These are phyloP conservation scores for Nitzschia inconspicua DNA, from an alignment of 108 stramenopile species.

Conservation along the genomic window DNA sequence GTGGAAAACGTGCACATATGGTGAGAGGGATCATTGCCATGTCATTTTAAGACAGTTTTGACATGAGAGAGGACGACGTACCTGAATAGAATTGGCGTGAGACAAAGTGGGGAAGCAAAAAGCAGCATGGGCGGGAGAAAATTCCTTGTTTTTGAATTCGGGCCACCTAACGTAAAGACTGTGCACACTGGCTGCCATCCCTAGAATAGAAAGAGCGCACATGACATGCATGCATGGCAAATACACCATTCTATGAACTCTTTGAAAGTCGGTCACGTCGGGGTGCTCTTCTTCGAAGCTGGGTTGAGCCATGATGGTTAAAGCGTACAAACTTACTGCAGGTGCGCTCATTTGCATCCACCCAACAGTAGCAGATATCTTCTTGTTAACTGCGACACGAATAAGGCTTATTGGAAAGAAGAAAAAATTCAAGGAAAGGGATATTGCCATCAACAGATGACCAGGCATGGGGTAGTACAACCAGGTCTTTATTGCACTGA, in stretches of 20 bases:
- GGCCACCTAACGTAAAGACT: conserved; percentile 52
- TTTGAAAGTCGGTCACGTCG: conserved; percentile 64
- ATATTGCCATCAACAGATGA: conserved; percentile 59
- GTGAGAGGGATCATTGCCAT: neutral
- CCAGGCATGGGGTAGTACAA: conserved; percentile 64
- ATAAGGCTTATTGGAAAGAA: conserved; percentile 73
- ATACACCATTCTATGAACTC: conserved; percentile 66
- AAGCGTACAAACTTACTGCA: conserved; percentile 54
- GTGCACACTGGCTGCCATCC: conserved; percentile 62
- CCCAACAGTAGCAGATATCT: conserved; percentile 70
- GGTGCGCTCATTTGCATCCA: conserved; percentile 84
- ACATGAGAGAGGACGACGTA: neutral
- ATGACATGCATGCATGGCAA: conserved; percentile 70
- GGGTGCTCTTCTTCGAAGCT: conserved; percentile 75
- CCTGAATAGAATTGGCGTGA: conserved; percentile 74
- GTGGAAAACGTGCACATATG: neutral
- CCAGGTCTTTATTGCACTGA: conserved; percentile 75
- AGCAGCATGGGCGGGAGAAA: conserved; percentile 82
- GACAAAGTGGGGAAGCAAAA: conserved; percentile 73
- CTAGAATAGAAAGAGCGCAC: conserved; percentile 55
- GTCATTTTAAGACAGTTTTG: no score
- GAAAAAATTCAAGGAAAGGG: conserved; percentile 38
- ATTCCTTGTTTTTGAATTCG: conserved; percentile 47
- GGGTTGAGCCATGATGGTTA: conserved; percentile 78
- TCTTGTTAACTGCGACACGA: conserved; percentile 68